Evolutionary conservation across 192 early-diverging fungal species (phyloP).

Genomic region (Gamsiella multidivaricata): DNA sequence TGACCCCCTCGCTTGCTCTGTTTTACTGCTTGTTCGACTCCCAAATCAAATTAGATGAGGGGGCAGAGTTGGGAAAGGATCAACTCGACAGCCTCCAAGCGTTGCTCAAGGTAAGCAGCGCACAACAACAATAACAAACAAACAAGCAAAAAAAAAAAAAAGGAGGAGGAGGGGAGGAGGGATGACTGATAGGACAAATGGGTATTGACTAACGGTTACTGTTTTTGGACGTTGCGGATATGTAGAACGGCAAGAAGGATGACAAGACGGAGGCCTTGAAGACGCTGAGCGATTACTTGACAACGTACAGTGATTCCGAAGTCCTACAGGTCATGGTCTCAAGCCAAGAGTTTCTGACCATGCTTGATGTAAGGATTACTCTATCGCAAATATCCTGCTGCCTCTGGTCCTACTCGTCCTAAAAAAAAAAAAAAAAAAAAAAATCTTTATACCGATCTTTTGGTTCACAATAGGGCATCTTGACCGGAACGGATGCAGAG

Average conservation of each 20-base stretch:
- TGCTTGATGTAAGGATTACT: slow-evolving; percentile 50
- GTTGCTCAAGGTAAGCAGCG: slow-evolving; percentile 51
- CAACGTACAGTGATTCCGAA: slow-evolving; percentile 56
- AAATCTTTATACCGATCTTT: not conserved
- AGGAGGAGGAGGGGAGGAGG: not conserved
- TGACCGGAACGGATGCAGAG: slow-evolving; percentile 59
- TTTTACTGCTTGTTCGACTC: slow-evolving; percentile 1
- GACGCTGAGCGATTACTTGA: slow-evolving; percentile 58
- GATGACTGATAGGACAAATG: not conserved
- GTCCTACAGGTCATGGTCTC: slow-evolving; percentile 58
- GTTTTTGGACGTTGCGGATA: not conserved
- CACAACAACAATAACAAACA: not conserved
- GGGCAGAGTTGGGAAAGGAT: slow-evolving; percentile 37
- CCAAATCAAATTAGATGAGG: slow-evolving; percentile 25
- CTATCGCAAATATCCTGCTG: too few relatives aligned
- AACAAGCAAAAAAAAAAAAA: slow-evolving; percentile 1
- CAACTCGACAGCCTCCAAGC: slow-evolving; percentile 31
- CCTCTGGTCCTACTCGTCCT: not conserved
- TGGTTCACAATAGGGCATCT: slow-evolving; percentile 33
- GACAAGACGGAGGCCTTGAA: slow-evolving; percentile 52
- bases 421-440: not conserved
- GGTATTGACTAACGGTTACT: too few relatives aligned
- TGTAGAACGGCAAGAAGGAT: slow-evolving; percentile 50
- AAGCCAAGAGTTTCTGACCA: slow-evolving; percentile 50
- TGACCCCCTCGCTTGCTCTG: slow-evolving; percentile 1